These are phyloP conservation scores for Melanogaster broomeanus DNA, from an alignment of 768 basidiomycete species.

Conservation along the genomic window DNA sequence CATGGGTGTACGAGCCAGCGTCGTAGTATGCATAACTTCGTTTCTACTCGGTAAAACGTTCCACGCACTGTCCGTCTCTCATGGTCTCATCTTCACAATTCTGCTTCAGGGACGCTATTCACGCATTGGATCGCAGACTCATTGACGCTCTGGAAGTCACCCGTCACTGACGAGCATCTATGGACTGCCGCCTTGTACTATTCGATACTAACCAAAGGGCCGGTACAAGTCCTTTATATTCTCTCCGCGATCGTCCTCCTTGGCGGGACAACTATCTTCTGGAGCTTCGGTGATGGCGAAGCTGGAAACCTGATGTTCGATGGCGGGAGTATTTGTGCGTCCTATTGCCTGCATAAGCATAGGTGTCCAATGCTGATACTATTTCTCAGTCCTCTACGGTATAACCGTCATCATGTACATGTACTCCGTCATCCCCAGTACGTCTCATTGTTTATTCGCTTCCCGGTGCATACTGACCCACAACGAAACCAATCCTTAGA, in stretches of 20 bases:
- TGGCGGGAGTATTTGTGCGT: constrained; percentile 84
- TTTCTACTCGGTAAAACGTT: constrained; percentile 70
- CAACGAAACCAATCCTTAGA: constrained; percentile 37
- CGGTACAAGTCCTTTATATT: constrained; percentile 55
- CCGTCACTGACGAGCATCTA: constrained; percentile 80
- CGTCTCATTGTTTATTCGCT: constrained; percentile 30
- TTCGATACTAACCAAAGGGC: constrained; percentile 70
- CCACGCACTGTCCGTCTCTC: neutral
- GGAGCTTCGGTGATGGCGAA: constrained; percentile 74
- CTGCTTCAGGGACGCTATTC: constrained; percentile 65
- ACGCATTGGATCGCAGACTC: constrained; percentile 96
- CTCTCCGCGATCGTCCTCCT: constrained; percentile 56
- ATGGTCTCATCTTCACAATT: neutral
- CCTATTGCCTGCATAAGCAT: neutral
- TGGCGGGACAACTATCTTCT: constrained; percentile 69
- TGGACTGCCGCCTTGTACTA: constrained; percentile 86
- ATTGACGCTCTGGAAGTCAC: constrained; percentile 85
- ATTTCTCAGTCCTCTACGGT: constrained; percentile 66
- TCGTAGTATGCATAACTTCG: constrained; percentile 76
- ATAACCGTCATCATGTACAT: constrained; percentile 72
- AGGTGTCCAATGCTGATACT: constrained; percentile 1
- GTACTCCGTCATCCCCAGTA: constrained; percentile 80
- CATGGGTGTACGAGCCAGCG: constrained; percentile 75
- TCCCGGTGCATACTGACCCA: neutral
- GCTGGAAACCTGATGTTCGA: constrained; percentile 92